Percentiles rank a stretch among this genome's conserved stretches.
These are phyloP conservation scores for Phaeosphaeriaceae sp. DNA, from an alignment of 2,329 filamentous ascomycete genomes.

Conservation along the genomic window DNA sequence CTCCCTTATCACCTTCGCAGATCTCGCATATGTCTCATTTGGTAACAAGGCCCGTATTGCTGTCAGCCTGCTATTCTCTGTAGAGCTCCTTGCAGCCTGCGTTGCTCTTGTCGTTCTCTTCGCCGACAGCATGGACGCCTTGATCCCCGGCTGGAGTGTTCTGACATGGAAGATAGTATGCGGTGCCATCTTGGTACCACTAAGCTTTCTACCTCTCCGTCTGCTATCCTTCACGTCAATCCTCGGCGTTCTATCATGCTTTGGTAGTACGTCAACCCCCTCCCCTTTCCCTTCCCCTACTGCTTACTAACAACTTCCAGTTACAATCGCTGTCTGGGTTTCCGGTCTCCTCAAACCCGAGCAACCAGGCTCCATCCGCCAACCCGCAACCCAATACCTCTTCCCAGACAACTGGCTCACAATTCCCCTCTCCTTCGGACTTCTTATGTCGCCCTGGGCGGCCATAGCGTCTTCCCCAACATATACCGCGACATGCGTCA, in stretches of 20 bases:
- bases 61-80: constrained; percentile 83
- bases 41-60: constrained; percentile 80
- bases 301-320: constrained; percentile 54
- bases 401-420: constrained; percentile 88
- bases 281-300: not conserved
- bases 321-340: constrained; percentile 81
- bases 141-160: constrained; percentile 74
- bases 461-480: constrained; percentile 81
- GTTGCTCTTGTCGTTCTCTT: constrained; percentile 93
- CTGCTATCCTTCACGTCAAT: constrained; percentile 89
- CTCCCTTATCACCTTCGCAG: constrained; percentile 90
- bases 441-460: constrained; percentile 84
- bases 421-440: constrained; percentile 84
- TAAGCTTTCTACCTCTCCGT: constrained; percentile 84
- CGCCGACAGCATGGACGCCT: constrained; percentile 82
- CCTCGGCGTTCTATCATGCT: constrained; percentile 87
- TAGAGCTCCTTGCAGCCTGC: constrained; percentile 86
- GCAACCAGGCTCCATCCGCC: constrained; percentile 78
- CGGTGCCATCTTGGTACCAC: constrained; percentile 75
- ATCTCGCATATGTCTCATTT: constrained; percentile 90
- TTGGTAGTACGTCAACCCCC: constrained; percentile 72
- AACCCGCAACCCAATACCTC: constrained; percentile 80
- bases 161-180: constrained; percentile 86
- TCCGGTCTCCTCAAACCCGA: constrained; percentile 86
- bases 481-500: constrained; percentile 80